Conservation (phyloP, 257 asterid species). For the Nicotiana otophora region DNA sequence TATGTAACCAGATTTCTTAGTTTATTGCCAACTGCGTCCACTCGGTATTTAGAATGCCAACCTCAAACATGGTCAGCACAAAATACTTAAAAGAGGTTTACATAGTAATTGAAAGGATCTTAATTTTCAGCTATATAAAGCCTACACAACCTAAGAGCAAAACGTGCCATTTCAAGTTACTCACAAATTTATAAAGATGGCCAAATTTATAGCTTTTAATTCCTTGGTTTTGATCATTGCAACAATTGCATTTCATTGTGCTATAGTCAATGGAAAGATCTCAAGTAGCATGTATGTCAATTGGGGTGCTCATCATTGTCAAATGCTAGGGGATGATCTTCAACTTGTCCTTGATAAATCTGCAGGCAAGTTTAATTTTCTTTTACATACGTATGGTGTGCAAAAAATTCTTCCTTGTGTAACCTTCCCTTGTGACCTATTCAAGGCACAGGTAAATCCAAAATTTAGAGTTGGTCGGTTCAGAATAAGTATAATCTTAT, state of each 20-base stretch:
- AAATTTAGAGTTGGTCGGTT: neutral
- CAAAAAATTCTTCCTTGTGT: no score
- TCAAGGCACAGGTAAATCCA: no score
- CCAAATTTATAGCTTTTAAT: neutral
- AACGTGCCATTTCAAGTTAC: neutral
- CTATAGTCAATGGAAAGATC: neutral
- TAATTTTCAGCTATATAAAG: neutral
- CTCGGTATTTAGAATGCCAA: neutral
- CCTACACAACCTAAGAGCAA: neutral
- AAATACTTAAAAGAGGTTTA: neutral
- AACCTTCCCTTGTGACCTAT: neutral
- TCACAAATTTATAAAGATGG: neutral
- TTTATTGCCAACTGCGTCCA: neutral
- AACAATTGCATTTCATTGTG: neutral
- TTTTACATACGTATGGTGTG: neutral
- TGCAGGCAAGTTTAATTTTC: neutral
- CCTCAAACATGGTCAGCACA: conserved; percentile 4
- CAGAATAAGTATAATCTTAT: neutral
- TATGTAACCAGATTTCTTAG: neutral
- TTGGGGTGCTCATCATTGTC: conserved; percentile 3
- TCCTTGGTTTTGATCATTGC: conserved; percentile 7
- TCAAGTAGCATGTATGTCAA: conserved; percentile 10
- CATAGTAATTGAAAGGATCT: neutral
- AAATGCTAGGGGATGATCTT: neutral
- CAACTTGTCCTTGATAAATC: conserved; percentile 9